Evolutionary conservation across 179 eudicot genomes (phyloP).

Genomic region (Nepenthes alata): DNA sequence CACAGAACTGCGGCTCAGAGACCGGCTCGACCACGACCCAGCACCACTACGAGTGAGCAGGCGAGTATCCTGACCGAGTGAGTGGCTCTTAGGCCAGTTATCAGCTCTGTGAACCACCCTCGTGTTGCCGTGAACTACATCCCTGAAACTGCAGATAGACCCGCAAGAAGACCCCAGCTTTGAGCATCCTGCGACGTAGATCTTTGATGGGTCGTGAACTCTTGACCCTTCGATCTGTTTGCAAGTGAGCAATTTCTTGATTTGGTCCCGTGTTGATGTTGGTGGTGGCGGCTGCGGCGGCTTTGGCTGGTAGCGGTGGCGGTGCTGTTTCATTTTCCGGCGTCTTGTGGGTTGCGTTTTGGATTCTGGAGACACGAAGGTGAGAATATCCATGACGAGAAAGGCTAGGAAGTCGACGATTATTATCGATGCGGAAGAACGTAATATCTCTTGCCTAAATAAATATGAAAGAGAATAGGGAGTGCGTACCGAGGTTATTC

Average conservation of each 20-base stretch:
- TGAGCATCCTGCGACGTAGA: slow-evolving; percentile 1
- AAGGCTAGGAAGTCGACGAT: too few relatives aligned
- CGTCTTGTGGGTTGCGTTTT: too few relatives aligned
- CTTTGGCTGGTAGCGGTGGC: slow-evolving; percentile 5
- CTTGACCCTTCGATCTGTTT: slow-evolving; percentile 49
- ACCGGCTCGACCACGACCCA: slow-evolving; percentile 24
- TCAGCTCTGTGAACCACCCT: slow-evolving; percentile 71
- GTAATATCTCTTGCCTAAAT: too few relatives aligned
- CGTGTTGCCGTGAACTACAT: slow-evolving; percentile 62
- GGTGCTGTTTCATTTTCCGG: slow-evolving; percentile 6
- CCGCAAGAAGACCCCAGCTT: slow-evolving; percentile 33
- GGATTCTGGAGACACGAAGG: too few relatives aligned
- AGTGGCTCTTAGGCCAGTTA: slow-evolving; percentile 44
- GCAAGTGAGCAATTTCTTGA: slow-evolving; percentile 79
- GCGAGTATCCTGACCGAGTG: slow-evolving; percentile 24
- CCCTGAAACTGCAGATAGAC: slow-evolving; percentile 63
- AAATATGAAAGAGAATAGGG: too few relatives aligned
- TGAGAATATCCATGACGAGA: too few relatives aligned
- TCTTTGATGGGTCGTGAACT: slow-evolving; percentile 53
- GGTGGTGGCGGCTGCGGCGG: slow-evolving; percentile 17
- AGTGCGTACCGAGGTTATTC: too few relatives aligned
- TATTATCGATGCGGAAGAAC: too few relatives aligned
- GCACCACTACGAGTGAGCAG: not conserved
- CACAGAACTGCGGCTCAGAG: slow-evolving; percentile 19
- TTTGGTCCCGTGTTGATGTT: slow-evolving; percentile 72